Conservation (phyloP, 257 asterid species). For the Sherardia arvensis region DNA sequence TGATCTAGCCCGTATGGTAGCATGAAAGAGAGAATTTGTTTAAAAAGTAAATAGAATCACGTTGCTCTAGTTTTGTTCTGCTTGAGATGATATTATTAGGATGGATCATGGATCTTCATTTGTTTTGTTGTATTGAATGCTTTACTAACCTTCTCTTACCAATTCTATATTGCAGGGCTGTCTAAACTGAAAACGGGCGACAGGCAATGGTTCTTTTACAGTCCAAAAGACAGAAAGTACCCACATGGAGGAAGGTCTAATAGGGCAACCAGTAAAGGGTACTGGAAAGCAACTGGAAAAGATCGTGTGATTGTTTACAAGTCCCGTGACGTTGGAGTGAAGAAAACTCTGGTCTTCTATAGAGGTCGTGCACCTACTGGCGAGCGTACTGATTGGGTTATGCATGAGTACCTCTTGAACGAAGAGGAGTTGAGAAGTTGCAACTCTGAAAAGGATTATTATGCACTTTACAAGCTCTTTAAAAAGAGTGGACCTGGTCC, state of each 20-base stretch:
- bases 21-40: not conserved
- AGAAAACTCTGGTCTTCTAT: conserved; percentile 86
- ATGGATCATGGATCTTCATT: not conserved
- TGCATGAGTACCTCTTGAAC: conserved; percentile 88
- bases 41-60: not conserved
- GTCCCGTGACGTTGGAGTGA: conserved; percentile 65
- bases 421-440: conserved; percentile 76
- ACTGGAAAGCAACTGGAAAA: conserved; percentile 96
- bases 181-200: conserved; percentile 82
- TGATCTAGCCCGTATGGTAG: too few relatives aligned
- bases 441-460: conserved; percentile 41
- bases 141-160: conserved; percentile 10
- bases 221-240: conserved; percentile 82
- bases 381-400: conserved; percentile 94
- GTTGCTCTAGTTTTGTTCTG: not conserved
- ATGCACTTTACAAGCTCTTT: conserved; percentile 73
- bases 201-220: conserved; percentile 88
- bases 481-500: conserved; percentile 99
- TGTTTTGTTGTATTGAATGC: not conserved
- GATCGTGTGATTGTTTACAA: conserved; percentile 59
- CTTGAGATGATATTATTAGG: not conserved
- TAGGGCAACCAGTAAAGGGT: conserved; percentile 71
- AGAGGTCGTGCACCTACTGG: conserved; percentile 88
- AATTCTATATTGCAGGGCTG: conserved; percentile 44
- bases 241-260: conserved; percentile 86